phyloP scores from a whole-genome alignment of 208 protist genomes.

The Sergeia podlipaevii region DNA sequence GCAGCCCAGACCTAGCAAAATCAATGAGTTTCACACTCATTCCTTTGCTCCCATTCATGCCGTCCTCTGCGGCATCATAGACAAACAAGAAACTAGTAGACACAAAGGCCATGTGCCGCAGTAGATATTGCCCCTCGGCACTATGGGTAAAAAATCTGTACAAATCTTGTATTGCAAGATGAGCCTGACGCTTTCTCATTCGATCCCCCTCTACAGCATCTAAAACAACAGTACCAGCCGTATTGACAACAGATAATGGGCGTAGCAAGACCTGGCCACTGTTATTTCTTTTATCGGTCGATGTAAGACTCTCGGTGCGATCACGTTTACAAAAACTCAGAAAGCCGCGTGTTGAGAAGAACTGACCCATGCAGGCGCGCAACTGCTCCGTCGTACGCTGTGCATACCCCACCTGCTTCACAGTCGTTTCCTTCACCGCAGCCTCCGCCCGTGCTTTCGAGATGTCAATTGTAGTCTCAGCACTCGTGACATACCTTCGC shows the following conservation, averaged over 20 bases:
- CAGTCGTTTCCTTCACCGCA: background rate
- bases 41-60: background rate
- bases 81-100: slow-evolving; percentile 67
- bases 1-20: slow-evolving; percentile 50
- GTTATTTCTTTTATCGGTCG: no score
- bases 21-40: slow-evolving; percentile 62
- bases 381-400: slow-evolving; percentile 27
- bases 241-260: no score
- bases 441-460: background rate
- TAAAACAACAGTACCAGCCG: no score
- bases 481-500: slow-evolving; percentile 24
- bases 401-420: slow-evolving; percentile 39
- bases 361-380: slow-evolving; percentile 19
- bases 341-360: slow-evolving; percentile 31
- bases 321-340: background rate
- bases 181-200: no score
- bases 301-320: no score
- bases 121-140: slow-evolving; percentile 35
- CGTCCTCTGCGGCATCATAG: slow-evolving; percentile 41
- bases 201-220: no score
- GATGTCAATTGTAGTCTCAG: background rate
- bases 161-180: no score
- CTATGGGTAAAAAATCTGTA: slow-evolving; percentile 60
- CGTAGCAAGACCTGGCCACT: no score
- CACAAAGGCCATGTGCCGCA: slow-evolving; percentile 60